Conservation (phyloP, 352 stramenopile species). For the Globisporangium sylvaticum region DNA sequence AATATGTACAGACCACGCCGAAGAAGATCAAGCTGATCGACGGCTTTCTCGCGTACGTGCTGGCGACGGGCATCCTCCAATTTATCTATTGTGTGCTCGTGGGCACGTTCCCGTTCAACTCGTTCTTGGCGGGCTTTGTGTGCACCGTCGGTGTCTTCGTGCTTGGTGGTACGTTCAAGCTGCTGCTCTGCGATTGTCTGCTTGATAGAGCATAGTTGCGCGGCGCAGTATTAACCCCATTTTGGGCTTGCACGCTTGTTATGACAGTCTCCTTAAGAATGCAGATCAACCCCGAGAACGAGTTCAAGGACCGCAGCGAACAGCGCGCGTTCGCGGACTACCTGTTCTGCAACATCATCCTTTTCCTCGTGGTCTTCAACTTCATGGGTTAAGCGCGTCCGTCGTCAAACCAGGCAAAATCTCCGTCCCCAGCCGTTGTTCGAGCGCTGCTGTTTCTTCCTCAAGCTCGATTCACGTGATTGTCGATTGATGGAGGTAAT, state of each 20-base stretch:
- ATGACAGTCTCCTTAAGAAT: conserved; percentile 82
- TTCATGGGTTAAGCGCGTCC: conserved; percentile 84
- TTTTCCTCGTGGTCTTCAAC: conserved; percentile 92
- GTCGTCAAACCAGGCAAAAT: not conserved
- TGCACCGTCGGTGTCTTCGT: conserved; percentile 90
- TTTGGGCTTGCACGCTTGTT: not conserved
- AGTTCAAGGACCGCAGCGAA: conserved; percentile 77
- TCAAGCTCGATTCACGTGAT: not conserved
- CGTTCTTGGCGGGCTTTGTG: conserved; percentile 88
- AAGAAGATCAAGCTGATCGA: conserved; percentile 91
- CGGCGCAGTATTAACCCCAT: not conserved
- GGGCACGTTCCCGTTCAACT: conserved; percentile 91
- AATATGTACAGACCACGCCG: conserved; percentile 83
- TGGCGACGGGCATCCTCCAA: conserved; percentile 85
- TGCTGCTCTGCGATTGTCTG: not conserved
- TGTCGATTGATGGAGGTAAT: not conserved
- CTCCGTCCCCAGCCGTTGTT: not conserved
- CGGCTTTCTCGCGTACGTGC: conserved; percentile 87
- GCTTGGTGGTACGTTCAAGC: conserved; percentile 55
- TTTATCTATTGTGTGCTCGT: conserved; percentile 91
- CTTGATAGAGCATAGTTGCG: not conserved
- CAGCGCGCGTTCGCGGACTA: conserved; percentile 90
- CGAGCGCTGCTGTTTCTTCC: not conserved
- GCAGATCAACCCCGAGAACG: conserved; percentile 88
- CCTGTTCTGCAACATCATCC: conserved; percentile 90